Evolutionary conservation across 2,329 filamentous ascomycete genomes (phyloP).

Genomic region (Alternaria arborescens): DNA sequence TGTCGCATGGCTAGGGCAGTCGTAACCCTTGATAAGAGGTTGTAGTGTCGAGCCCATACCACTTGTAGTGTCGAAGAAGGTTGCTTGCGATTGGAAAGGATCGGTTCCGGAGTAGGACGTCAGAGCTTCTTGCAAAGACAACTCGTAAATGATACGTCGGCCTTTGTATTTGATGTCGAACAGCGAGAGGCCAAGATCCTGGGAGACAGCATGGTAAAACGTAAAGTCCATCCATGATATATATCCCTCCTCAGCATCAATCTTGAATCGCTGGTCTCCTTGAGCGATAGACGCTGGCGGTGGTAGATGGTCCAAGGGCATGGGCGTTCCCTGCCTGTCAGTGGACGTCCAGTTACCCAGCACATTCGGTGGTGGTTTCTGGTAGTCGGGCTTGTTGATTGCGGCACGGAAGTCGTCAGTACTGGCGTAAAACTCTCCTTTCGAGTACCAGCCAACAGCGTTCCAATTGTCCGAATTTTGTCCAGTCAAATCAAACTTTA

Average conservation of each 20-base stretch:
- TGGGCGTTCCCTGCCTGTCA: constrained; percentile 51
- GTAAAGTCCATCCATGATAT: constrained; percentile 62
- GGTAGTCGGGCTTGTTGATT: constrained; percentile 55
- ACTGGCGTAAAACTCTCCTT: constrained; percentile 62
- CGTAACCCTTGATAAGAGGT: constrained; percentile 59
- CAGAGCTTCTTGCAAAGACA: constrained; percentile 64
- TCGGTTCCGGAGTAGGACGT: constrained; percentile 63
- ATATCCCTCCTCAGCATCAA: constrained; percentile 57
- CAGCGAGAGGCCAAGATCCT: constrained; percentile 60
- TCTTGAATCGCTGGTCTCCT: constrained; percentile 52
- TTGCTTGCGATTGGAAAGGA: constrained; percentile 56
- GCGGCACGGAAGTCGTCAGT: constrained; percentile 59
- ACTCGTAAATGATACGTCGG: constrained; percentile 64
- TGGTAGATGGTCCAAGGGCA: constrained; percentile 62
- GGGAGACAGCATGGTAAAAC: constrained; percentile 62
- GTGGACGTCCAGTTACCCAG: constrained; percentile 60
- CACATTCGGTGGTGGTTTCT: constrained; percentile 57
- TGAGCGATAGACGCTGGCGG: constrained; percentile 60
- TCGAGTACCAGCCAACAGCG: constrained; percentile 63
- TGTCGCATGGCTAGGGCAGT: constrained; percentile 62
- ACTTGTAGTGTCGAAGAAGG: constrained; percentile 60
- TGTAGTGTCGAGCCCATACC: constrained; percentile 58
- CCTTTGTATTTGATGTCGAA: constrained; percentile 64
- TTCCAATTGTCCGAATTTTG: constrained; percentile 62
- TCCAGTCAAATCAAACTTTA: constrained; percentile 59